Percentiles rank a stretch among this genome's conserved stretches.
Evolutionary conservation across 2,329 filamentous ascomycete species (phyloP).

Genomic region (Microascus cirrosus): DNA sequence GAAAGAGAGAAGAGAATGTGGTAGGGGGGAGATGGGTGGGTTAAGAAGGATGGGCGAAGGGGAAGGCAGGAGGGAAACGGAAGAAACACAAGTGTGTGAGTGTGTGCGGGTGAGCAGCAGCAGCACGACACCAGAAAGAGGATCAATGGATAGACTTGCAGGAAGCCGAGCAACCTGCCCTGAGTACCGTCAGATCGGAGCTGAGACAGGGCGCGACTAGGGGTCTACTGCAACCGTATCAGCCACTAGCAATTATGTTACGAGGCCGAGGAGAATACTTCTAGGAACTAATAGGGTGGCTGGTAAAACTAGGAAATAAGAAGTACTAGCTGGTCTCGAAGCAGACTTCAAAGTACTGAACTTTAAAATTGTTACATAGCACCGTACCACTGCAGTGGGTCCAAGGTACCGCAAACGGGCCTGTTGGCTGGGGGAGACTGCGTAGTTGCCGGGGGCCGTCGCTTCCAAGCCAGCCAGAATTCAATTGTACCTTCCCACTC

Average conservation of each 20-base stretch:
- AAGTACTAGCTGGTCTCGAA: neutral
- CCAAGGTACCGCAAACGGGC: neutral
- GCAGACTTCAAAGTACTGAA: neutral
- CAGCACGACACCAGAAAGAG: conserved; percentile 4
- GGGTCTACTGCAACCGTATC: neutral
- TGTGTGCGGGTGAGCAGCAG: conserved; percentile 5
- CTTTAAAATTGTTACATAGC: neutral
- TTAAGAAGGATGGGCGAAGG: conserved; percentile 8
- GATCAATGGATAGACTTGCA: conserved; percentile 5
- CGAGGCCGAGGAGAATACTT: neutral
- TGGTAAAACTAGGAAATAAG: too few relatives aligned
- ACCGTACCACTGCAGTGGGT: neutral
- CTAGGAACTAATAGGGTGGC: neutral
- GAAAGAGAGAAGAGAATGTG: conserved; percentile 11
- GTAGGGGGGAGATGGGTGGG: conserved; percentile 11
- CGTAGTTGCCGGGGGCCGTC: conserved; percentile 4
- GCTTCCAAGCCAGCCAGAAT: neutral
- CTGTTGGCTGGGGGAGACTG: conserved; percentile 2
- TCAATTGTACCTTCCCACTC: neutral
- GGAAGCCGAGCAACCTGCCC: conserved; percentile 1
- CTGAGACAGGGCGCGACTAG: conserved; percentile 3
- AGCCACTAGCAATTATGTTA: neutral
- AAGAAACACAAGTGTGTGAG: conserved; percentile 4
- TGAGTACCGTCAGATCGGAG: conserved; percentile 1
- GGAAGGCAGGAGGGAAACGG: conserved; percentile 11